Evolutionary conservation across 2,329 filamentous ascomycete species (phyloP).

Genomic region (Cladosporium colombiae): DNA sequence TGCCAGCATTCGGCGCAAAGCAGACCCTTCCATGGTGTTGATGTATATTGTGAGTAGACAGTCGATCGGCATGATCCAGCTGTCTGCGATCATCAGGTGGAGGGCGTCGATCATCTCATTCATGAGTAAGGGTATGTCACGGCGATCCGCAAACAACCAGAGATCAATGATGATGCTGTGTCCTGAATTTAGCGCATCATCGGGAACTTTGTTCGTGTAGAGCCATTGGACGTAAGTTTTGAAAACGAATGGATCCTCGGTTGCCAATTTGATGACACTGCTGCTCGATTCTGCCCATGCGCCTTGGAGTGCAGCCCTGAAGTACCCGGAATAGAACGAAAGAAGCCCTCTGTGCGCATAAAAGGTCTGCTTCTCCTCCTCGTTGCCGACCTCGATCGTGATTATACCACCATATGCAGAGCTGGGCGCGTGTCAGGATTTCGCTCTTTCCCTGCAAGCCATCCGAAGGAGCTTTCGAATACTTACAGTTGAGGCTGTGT

Average conservation of each 20-base stretch:
- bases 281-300: background rate
- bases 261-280: background rate
- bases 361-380: background rate
- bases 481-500: background rate
- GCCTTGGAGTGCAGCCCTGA: background rate
- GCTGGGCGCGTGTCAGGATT: too few relatives aligned
- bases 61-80: background rate
- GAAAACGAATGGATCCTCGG: background rate
- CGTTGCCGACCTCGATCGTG: background rate
- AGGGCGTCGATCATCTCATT: conserved; percentile 9
- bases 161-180: background rate
- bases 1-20: background rate
- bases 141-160: conserved; percentile 21
- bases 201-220: background rate
- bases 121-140: conserved; percentile 22
- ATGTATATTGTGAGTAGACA: background rate
- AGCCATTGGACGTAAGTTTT: background rate
- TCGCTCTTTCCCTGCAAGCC: too few relatives aligned
- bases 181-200: background rate
- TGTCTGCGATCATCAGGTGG: background rate
- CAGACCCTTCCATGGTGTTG: background rate
- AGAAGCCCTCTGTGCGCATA: background rate
- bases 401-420: background rate
- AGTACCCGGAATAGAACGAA: background rate
- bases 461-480: too few relatives aligned